A percentile compares a stretch with the other conserved stretches of the same genome.
Evolutionary conservation across 139 green algal species (phyloP).

Genomic region (Mesostigma viride): DNA sequence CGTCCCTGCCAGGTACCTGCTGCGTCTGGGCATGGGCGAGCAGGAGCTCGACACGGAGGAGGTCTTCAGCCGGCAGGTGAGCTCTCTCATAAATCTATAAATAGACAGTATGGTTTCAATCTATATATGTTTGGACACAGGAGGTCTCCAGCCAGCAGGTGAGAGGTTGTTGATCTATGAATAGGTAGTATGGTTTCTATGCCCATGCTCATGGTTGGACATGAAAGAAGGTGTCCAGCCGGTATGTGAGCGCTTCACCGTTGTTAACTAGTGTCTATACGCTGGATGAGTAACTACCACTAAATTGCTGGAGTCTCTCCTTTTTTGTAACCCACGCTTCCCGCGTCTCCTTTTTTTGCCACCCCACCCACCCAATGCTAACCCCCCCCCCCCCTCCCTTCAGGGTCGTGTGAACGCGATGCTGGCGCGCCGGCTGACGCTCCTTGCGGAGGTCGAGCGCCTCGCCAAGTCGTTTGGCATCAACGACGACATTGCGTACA

Average conservation of each 20-base stretch:
- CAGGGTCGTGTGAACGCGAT: constrained; percentile 84
- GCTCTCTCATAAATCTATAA: neutral
- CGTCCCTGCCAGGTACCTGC: constrained; percentile 68
- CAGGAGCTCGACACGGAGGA: constrained; percentile 75
- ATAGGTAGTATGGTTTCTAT: no score
- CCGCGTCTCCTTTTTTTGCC: no score
- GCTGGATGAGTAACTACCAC: no score
- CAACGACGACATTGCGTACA: constrained; percentile 62
- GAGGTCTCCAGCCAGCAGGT: no score
- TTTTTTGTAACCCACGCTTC: no score
- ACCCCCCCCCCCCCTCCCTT: neutral
- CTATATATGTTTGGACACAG: no score
- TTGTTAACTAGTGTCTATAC: no score
- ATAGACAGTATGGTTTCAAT: neutral
- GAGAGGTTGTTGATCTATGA: no score
- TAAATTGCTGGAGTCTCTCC: no score
- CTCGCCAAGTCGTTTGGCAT: constrained; percentile 43
- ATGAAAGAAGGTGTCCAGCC: no score
- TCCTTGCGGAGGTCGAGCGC: constrained; percentile 64
- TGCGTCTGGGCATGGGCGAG: constrained; percentile 84
- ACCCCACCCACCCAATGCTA: neutral
- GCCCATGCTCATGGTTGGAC: no score
- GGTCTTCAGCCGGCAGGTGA: constrained; percentile 59
- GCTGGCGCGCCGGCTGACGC: constrained; percentile 71
- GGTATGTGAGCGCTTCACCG: no score